A percentile compares a stretch with the other conserved stretches of the same genome.
Conservation (phyloP, 257 asterid genomes). For the Verbascum thapsus region DNA sequence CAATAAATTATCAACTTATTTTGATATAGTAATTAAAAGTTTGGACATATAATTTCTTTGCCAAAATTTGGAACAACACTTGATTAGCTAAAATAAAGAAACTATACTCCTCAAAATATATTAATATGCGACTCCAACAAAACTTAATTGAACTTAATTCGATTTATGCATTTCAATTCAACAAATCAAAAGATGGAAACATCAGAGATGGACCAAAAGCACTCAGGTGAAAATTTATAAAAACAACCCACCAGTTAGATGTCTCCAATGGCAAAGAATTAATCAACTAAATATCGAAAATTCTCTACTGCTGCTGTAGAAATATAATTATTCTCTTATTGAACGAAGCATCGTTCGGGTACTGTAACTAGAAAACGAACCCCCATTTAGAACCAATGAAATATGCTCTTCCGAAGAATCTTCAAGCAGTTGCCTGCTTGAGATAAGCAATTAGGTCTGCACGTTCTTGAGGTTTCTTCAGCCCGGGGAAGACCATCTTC, state of each 20-base stretch:
- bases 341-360: conserved; percentile 4
- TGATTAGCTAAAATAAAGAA: no score
- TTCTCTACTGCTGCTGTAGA: conserved; percentile 36
- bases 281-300: conserved; percentile 34
- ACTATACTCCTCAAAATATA: no score
- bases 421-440: conserved; percentile 74
- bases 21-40: no score
- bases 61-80: no score
- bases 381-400: conserved; percentile 8
- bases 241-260: conserved; percentile 1
- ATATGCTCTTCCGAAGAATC: not conserved
- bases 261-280: conserved; percentile 14
- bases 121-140: no score
- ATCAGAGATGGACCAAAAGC: no score
- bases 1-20: no score
- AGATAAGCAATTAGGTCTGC: conserved; percentile 89
- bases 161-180: no score
- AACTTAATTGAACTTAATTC: no score
- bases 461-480: conserved; percentile 94
- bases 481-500: conserved; percentile 97
- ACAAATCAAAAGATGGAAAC: no score
- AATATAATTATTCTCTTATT: conserved; percentile 40
- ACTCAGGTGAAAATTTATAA: not conserved
- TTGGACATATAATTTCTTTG: no score
- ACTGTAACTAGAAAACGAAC: conserved; percentile 27